Conservation (phyloP, 2,329 filamentous ascomycete genomes). For the Ceratocystis eucalypticola region DNA sequence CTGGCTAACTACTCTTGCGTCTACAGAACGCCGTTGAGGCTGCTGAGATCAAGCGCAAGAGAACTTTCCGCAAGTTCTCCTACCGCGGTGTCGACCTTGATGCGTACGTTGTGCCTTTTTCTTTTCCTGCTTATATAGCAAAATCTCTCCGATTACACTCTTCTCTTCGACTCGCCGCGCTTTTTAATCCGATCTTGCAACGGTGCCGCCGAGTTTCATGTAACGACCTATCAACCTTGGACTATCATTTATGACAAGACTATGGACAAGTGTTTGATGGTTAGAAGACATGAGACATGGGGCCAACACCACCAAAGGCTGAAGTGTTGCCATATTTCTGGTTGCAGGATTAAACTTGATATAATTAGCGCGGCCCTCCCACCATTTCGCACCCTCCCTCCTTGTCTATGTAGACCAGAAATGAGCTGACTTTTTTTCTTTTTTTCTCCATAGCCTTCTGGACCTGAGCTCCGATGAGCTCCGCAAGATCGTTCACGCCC, state of each 20-base stretch:
- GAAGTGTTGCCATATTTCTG: neutral
- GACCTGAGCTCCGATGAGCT: conserved; percentile 98
- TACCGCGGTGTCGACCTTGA: conserved; percentile 99
- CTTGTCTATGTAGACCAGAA: neutral
- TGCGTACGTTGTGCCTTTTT: conserved; percentile 53
- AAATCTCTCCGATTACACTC: conserved; percentile 42
- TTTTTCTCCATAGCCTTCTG: conserved; percentile 60
- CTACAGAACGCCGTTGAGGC: conserved; percentile 87
- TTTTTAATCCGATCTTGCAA: conserved; percentile 5
- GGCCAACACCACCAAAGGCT: neutral
- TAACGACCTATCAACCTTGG: neutral
- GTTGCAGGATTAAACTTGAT: neutral
- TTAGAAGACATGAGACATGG: too few relatives aligned
- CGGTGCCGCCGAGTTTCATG: neutral
- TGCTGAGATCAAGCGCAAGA: conserved; percentile 99
- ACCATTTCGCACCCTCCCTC: neutral
- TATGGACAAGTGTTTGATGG: neutral
- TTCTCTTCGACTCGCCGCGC: conserved; percentile 29
- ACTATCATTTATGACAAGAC: neutral
- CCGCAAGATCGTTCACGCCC: conserved; percentile 97
- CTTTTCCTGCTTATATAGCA: neutral
- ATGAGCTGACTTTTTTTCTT: neutral
- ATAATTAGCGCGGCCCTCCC: neutral
- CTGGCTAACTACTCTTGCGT: conserved; percentile 17
- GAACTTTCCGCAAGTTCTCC: conserved; percentile 99